These are phyloP conservation scores for Fusarium odoratissimum DNA, from an alignment of 2,329 filamentous ascomycete genomes.

Conservation along the genomic window DNA sequence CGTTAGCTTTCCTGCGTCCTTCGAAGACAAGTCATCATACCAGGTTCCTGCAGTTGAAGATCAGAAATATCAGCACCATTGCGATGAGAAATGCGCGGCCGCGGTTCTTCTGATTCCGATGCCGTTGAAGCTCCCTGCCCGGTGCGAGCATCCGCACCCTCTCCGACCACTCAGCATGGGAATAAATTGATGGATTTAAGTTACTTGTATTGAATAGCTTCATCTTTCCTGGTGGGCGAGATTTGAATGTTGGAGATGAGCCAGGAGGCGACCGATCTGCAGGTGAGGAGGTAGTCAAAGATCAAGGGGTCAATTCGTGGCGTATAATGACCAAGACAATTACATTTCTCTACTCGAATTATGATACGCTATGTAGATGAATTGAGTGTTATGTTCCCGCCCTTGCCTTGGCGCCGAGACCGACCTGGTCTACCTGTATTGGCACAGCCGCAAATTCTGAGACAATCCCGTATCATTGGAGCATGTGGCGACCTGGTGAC, in stretches of 20 bases:
- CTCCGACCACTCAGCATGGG: background rate
- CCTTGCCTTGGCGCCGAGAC: background rate
- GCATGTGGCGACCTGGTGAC: background rate
- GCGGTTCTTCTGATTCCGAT: background rate
- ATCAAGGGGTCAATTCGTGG: background rate
- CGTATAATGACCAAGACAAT: background rate
- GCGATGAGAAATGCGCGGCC: slow-evolving; percentile 6
- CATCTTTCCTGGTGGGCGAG: background rate
- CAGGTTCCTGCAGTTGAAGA: slow-evolving; percentile 12
- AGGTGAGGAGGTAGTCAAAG: background rate
- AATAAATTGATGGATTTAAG: background rate
- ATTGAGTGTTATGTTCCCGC: background rate
- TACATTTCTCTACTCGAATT: background rate
- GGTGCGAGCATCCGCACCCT: slow-evolving; percentile 7
- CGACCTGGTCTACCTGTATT: background rate
- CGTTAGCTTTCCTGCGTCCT: background rate
- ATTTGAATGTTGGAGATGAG: background rate
- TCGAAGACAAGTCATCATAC: background rate
- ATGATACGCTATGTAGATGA: too few relatives aligned
- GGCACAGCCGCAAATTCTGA: background rate
- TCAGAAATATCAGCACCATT: slow-evolving; percentile 2
- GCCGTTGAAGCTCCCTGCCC: background rate
- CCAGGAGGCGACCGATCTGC: background rate
- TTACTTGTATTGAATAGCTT: background rate
- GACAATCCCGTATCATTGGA: background rate